Conservation (phyloP, 2,329 filamentous ascomycete genomes). For the Cephalotrichum gorgonifer region DNA sequence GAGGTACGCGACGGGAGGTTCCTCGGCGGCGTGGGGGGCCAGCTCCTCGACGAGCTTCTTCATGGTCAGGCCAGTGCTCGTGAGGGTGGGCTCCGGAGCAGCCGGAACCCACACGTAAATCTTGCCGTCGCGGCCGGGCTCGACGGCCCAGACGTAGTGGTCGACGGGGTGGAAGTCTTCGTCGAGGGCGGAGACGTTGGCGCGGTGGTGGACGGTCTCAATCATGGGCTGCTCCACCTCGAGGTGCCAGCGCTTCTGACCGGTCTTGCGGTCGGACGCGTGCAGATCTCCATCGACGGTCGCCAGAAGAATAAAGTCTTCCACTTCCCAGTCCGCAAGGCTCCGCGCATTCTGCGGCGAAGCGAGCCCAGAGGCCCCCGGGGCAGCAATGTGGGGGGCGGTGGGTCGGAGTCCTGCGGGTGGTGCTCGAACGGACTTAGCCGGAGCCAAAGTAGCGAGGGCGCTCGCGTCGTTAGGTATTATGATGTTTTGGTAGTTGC, state of each 20-base stretch:
- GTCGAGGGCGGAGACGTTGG: constrained; percentile 52
- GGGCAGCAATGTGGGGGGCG: constrained; percentile 26
- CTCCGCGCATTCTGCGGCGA: constrained; percentile 91
- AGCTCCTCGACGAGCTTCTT: constrained; percentile 81
- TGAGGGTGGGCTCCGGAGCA: constrained; percentile 45
- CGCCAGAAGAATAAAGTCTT: constrained; percentile 99
- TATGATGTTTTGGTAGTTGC: constrained; percentile 22
- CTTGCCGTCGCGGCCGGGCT: constrained; percentile 77
- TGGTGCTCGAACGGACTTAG: constrained; percentile 90
- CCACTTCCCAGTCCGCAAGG: constrained; percentile 98
- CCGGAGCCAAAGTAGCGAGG: constrained; percentile 97
- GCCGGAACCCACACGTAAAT: constrained; percentile 74
- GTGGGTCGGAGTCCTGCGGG: constrained; percentile 48
- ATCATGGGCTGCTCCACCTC: constrained; percentile 81
- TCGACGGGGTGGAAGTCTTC: constrained; percentile 58
- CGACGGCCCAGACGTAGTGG: constrained; percentile 90
- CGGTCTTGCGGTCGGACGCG: constrained; percentile 80
- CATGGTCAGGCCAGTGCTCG: constrained; percentile 62
- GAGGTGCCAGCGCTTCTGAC: constrained; percentile 75
- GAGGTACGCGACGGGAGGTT: constrained; percentile 76
- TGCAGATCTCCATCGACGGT: constrained; percentile 97
- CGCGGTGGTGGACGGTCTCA: constrained; percentile 72
- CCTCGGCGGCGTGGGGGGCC: constrained; percentile 63
- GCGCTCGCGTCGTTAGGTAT: constrained; percentile 72
- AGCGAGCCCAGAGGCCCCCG: constrained; percentile 53